Conservation (phyloP, 495 filamentous ascomycete genomes). For the Trichoderma orchidacearum region DNA sequence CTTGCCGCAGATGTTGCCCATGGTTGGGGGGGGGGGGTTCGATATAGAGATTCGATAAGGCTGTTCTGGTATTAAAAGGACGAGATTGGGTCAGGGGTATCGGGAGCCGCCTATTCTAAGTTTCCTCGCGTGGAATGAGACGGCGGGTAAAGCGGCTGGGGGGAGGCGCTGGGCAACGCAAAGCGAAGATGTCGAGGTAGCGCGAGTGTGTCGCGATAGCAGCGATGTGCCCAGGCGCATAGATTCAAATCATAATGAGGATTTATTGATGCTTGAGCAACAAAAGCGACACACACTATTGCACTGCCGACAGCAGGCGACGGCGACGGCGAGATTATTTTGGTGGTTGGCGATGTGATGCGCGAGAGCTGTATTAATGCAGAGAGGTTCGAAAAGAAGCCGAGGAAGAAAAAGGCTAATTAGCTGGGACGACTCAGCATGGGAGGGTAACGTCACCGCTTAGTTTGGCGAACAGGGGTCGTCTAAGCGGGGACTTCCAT, state of each 20-base stretch:
- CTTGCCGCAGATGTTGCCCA: slow-evolving; percentile 68
- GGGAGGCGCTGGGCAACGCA: too few relatives aligned
- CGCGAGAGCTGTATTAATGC: neutral
- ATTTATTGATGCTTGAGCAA: too few relatives aligned
- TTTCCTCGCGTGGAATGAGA: neutral
- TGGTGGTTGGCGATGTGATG: neutral
- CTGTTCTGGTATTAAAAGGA: neutral
- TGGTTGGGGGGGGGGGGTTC: slow-evolving; percentile 19
- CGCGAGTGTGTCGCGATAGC: too few relatives aligned
- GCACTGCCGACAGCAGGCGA: neutral
- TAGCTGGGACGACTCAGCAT: neutral
- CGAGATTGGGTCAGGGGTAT: too few relatives aligned
- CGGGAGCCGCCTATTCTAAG: too few relatives aligned
- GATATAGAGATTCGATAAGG: too few relatives aligned
- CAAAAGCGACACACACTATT: too few relatives aligned
- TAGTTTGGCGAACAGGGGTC: too few relatives aligned
- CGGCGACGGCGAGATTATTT: neutral
- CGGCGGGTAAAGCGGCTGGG: neutral
- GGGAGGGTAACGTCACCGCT: too few relatives aligned
- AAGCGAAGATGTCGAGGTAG: too few relatives aligned
- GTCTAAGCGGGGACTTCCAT: neutral
- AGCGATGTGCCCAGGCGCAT: too few relatives aligned
- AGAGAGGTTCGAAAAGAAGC: neutral
- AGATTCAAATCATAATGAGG: too few relatives aligned
- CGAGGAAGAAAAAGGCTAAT: neutral